Evolutionary conservation across 2,329 filamentous ascomycete genomes (phyloP).

Genomic region (Triangularia verruculosa): DNA sequence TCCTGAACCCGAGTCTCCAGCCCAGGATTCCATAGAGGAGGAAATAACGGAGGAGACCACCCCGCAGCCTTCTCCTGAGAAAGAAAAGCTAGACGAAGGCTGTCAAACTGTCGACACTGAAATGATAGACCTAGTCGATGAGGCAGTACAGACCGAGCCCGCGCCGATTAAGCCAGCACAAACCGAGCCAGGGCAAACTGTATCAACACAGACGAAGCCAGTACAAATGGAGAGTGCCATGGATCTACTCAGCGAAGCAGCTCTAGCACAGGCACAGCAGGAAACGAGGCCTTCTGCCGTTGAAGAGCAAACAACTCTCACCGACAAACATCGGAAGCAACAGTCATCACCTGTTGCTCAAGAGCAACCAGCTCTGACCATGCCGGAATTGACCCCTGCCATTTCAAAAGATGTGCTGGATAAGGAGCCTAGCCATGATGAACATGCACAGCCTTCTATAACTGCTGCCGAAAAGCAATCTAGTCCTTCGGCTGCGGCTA

Average conservation of each 20-base stretch:
- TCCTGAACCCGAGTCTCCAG: slow-evolving; percentile 50
- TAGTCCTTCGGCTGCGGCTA: background rate
- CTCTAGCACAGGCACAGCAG: background rate
- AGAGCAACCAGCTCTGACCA: background rate
- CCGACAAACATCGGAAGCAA: background rate
- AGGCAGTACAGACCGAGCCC: background rate
- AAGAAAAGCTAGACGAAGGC: slow-evolving; percentile 32
- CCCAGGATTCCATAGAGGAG: slow-evolving; percentile 24
- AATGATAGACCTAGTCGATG: background rate
- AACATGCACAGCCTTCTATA: background rate
- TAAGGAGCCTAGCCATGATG: background rate
- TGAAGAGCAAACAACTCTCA: background rate
- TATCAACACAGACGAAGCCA: background rate
- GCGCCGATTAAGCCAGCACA: background rate
- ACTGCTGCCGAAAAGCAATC: background rate
- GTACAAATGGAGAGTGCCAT: background rate
- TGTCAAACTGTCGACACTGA: slow-evolving; percentile 31
- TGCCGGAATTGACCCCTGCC: background rate
- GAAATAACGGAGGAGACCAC: slow-evolving; percentile 17
- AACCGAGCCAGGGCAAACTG: background rate
- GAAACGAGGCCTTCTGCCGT: background rate
- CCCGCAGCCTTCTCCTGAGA: slow-evolving; percentile 19
- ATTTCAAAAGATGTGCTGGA: background rate
- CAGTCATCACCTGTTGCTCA: background rate
- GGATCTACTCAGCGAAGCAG: background rate